A percentile compares a stretch with the other conserved stretches of the same genome.
phyloP scores from a whole-genome alignment of 2,329 filamentous ascomycete species.

The Exophiala viscosa region DNA sequence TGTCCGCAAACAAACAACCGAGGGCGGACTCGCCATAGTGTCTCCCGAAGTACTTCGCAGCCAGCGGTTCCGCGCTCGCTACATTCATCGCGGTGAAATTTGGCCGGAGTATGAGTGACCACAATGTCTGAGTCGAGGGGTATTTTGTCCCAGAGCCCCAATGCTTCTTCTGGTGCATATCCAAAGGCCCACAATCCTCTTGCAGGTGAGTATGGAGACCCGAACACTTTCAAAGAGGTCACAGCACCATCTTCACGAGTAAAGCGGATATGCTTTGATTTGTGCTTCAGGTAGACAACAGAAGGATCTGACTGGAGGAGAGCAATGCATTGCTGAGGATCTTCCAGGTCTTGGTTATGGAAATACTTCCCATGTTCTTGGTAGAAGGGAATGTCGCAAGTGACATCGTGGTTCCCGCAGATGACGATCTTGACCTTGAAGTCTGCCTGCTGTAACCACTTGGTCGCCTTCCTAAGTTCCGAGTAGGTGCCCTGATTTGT shows the following conservation, averaged over 20 bases:
- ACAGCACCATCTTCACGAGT: slow-evolving; percentile 43
- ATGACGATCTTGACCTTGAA: slow-evolving; percentile 46
- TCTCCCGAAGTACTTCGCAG: slow-evolving; percentile 46
- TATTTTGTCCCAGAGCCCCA: slow-evolving; percentile 48
- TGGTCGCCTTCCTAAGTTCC: slow-evolving; percentile 39
- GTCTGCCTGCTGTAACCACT: slow-evolving; percentile 42
- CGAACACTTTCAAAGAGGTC: slow-evolving; percentile 54
- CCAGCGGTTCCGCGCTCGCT: slow-evolving; percentile 38
- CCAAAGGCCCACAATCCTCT: slow-evolving; percentile 53
- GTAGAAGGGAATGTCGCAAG: slow-evolving; percentile 39
- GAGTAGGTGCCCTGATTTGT: slow-evolving; percentile 43
- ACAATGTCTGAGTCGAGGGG: slow-evolving; percentile 52
- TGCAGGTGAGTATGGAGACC: slow-evolving; percentile 53
- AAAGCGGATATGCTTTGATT: slow-evolving; percentile 44
- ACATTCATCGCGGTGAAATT: slow-evolving; percentile 46
- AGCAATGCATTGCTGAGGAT: slow-evolving; percentile 42
- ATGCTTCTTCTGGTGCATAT: slow-evolving; percentile 44
- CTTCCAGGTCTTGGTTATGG: slow-evolving; percentile 45
- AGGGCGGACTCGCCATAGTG: slow-evolving; percentile 48
- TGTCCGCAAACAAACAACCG: slow-evolving; percentile 56
- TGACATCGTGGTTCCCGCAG: slow-evolving; percentile 47
- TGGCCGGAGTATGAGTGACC: slow-evolving; percentile 56
- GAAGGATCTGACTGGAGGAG: slow-evolving; percentile 42
- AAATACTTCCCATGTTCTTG: slow-evolving; percentile 39
- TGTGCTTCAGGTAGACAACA: slow-evolving; percentile 53